These are phyloP conservation scores for Ambrosia trifida DNA, from an alignment of 129 eudicot species.

Conservation along the genomic window DNA sequence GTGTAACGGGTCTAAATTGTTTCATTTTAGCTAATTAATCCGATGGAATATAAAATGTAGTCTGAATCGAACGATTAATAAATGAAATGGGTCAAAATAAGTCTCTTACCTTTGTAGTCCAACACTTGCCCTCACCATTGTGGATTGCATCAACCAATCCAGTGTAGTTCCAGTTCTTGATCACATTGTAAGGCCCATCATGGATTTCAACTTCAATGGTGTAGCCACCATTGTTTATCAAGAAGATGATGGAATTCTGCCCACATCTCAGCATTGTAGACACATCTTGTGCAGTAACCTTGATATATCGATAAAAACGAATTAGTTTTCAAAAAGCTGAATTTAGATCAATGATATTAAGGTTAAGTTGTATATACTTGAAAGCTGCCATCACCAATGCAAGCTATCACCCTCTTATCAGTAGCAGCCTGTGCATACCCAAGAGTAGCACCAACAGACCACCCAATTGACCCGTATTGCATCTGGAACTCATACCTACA, in stretches of 20 bases:
- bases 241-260: conserved; percentile 57
- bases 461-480: conserved; percentile 84
- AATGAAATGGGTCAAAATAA: not conserved
- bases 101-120: conserved; percentile 62
- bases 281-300: conserved; percentile 68
- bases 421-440: conserved; percentile 73
- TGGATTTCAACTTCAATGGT: conserved; percentile 75
- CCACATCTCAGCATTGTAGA: conserved; percentile 65
- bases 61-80: not conserved
- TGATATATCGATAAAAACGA: not conserved
- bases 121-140: conserved; percentile 68
- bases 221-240: conserved; percentile 78
- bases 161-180: conserved; percentile 79
- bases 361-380: conserved; percentile 40
- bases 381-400: conserved; percentile 83
- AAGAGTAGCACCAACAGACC: conserved; percentile 82
- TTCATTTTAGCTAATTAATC: not conserved
- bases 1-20: not conserved
- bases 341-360: not conserved
- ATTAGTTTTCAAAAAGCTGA: not conserved
- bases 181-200: conserved; percentile 77
- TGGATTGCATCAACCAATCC: conserved; percentile 70
- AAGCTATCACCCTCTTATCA: conserved; percentile 68
- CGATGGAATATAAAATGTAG: not conserved
- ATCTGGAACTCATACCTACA: conserved; percentile 76